Conservation (phyloP, 345 rosid genomes). For the Syzygium oleosum region DNA sequence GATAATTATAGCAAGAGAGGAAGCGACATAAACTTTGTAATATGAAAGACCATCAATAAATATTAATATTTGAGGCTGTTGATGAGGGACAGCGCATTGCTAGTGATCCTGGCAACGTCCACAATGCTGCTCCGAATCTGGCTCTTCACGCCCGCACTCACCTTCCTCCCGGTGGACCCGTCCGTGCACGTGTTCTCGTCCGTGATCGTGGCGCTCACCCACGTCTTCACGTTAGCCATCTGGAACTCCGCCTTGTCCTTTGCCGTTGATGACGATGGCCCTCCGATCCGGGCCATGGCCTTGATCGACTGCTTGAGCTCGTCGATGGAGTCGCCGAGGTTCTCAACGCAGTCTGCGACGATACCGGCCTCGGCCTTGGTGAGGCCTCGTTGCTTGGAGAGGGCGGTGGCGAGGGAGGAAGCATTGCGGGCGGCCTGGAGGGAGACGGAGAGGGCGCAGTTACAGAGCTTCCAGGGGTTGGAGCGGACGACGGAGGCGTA, state of each 20-base stretch:
- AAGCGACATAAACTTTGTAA: not conserved
- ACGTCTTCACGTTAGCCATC: slow-evolving; percentile 35
- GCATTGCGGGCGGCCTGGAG: slow-evolving; percentile 25
- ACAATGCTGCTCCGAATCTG: slow-evolving; percentile 25
- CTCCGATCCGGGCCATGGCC: slow-evolving; percentile 18
- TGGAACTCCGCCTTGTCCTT: slow-evolving; percentile 9
- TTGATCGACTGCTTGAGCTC: slow-evolving; percentile 43
- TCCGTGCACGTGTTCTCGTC: slow-evolving; percentile 65
- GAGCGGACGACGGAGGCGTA: slow-evolving; percentile 38
- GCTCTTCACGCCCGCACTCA: slow-evolving; percentile 27
- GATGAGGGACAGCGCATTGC: slow-evolving; percentile 64
- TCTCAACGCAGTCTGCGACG: slow-evolving; percentile 43
- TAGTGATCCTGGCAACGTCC: slow-evolving; percentile 36
- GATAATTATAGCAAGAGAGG: not conserved
- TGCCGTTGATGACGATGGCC: not conserved
- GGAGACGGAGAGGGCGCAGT: slow-evolving; percentile 34
- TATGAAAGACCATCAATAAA: too few species aligned
- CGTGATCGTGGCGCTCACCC: slow-evolving; percentile 66
- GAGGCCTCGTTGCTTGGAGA: slow-evolving; percentile 17
- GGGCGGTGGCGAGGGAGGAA: slow-evolving; percentile 10
- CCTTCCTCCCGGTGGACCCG: slow-evolving; percentile 39
- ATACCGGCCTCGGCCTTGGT: slow-evolving; percentile 26
- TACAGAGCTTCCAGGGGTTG: slow-evolving; percentile 44
- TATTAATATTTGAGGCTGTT: slow-evolving; percentile 20
- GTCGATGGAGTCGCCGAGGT: slow-evolving; percentile 28